Evolutionary conservation across 2,329 filamentous ascomycete species (phyloP).

Genomic region (Phoma sp.): DNA sequence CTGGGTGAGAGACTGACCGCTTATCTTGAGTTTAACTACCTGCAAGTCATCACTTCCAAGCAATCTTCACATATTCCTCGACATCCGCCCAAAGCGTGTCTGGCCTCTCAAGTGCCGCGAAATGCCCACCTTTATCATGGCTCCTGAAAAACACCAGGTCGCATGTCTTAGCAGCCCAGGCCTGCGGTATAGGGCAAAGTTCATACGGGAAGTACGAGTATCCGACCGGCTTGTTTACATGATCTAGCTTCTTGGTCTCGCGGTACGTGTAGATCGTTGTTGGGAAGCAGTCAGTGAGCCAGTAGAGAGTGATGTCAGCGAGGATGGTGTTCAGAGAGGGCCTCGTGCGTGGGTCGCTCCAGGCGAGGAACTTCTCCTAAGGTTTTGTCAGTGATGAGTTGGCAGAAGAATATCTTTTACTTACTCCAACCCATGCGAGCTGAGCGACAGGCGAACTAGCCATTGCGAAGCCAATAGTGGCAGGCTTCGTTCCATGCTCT

Average conservation of each 20-base stretch:
- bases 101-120: conserved; percentile 58
- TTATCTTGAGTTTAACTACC: too few relatives aligned
- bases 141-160: conserved; percentile 47
- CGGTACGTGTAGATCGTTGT: conserved; percentile 61
- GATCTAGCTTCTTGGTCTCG: conserved; percentile 31
- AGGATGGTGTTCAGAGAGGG: conserved; percentile 56
- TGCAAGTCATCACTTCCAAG: conserved; percentile 40
- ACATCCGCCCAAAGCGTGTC: conserved; percentile 53
- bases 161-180: conserved; percentile 51
- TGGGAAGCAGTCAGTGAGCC: conserved; percentile 61
- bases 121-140: conserved; percentile 55
- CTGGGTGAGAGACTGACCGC: too few relatives aligned
- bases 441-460: conserved; percentile 63
- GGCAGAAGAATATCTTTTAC: background rate
- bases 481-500: conserved; percentile 62
- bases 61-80: conserved; percentile 52
- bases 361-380: conserved; percentile 62
- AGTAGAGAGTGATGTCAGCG: conserved; percentile 61
- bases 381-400: background rate
- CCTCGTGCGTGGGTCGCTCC: conserved; percentile 53
- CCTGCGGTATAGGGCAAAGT: conserved; percentile 48
- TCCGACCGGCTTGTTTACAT: conserved; percentile 53
- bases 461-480: conserved; percentile 64
- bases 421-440: conserved; percentile 62
- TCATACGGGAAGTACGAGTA: conserved; percentile 56